These are phyloP conservation scores for Fusarium avenaceum DNA, from an alignment of 2,329 filamentous ascomycete genomes.

Conservation along the genomic window DNA sequence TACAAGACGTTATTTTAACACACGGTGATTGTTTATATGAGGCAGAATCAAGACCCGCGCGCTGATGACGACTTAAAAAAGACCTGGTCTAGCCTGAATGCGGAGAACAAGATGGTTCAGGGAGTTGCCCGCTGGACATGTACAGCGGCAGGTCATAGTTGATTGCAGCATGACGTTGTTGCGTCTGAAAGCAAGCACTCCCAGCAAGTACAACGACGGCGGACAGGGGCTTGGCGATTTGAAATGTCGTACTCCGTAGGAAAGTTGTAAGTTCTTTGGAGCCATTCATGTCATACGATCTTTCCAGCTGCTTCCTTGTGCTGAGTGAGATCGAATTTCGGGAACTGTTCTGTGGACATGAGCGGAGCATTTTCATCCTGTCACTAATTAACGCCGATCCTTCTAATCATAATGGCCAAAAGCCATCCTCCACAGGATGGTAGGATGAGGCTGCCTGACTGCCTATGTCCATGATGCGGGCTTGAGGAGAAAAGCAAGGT, in stretches of 20 bases:
- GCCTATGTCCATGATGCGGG: slow-evolving; percentile 17
- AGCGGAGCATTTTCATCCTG: slow-evolving; percentile 26
- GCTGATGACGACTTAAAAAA: background rate
- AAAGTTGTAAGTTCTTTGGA: slow-evolving; percentile 2
- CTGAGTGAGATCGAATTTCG: slow-evolving; percentile 32
- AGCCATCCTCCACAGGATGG: slow-evolving; percentile 9
- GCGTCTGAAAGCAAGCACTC: slow-evolving; percentile 1
- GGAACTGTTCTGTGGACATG: slow-evolving; percentile 14
- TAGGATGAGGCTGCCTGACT: slow-evolving; percentile 24
- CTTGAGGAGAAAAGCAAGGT: slow-evolving; percentile 18
- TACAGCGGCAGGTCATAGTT: background rate
- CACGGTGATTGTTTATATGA: background rate
- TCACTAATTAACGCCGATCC: slow-evolving; percentile 11
- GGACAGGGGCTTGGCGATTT: background rate
- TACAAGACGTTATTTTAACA: slow-evolving; percentile 2
- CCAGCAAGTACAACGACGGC: background rate
- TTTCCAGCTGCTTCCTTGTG: slow-evolving; percentile 14
- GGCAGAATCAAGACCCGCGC: background rate
- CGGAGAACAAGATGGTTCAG: background rate
- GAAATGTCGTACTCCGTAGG: background rate
- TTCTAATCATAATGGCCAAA: slow-evolving; percentile 20
- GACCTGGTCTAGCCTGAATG: background rate
- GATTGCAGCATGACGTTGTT: slow-evolving; percentile 3
- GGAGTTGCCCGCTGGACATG: background rate
- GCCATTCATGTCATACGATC: slow-evolving; percentile 5